Conservation (phyloP, 495 filamentous ascomycete genomes). For the Endocarpon pusillum region DNA sequence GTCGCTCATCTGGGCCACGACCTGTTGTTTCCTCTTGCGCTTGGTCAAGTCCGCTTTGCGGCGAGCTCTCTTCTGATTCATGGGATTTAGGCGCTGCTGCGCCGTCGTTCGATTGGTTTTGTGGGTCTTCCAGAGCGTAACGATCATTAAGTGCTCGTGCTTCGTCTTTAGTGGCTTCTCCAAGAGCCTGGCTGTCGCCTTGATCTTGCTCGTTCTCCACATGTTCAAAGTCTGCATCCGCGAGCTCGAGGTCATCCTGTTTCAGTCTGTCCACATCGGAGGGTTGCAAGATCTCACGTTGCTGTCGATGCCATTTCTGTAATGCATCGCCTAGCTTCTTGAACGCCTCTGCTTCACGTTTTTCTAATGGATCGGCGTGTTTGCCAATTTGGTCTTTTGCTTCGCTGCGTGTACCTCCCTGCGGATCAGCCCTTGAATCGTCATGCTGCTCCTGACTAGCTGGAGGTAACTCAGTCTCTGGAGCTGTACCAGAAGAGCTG, state of each 20-base stretch:
- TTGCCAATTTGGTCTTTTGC: no score
- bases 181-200: conserved; percentile 78
- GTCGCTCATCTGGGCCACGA: no score
- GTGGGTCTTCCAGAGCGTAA: conserved; percentile 57
- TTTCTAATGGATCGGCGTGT: no score
- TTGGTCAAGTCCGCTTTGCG: conserved; percentile 16
- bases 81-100: conserved; percentile 44
- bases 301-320: conserved; percentile 80
- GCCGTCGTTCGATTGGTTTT: conserved; percentile 36
- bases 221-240: conserved; percentile 72
- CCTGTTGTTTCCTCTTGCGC: conserved; percentile 25
- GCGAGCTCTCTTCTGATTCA: conserved; percentile 30
- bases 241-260: conserved; percentile 43
- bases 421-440: no score
- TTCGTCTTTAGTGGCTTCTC: conserved; percentile 75
- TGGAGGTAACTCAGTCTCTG: conserved; percentile 28
- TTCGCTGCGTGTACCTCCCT: no score
- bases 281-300: conserved; percentile 57
- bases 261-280: conserved; percentile 33
- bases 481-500: conserved; percentile 46
- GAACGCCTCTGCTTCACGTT: conserved; percentile 43
- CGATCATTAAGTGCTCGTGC: conserved; percentile 63
- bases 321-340: conserved; percentile 85
- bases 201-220: conserved; percentile 63
- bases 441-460: conserved; percentile 26